Conservation (phyloP, 1,139 yeast species). For the Blastobotrys illinoisensis region DNA sequence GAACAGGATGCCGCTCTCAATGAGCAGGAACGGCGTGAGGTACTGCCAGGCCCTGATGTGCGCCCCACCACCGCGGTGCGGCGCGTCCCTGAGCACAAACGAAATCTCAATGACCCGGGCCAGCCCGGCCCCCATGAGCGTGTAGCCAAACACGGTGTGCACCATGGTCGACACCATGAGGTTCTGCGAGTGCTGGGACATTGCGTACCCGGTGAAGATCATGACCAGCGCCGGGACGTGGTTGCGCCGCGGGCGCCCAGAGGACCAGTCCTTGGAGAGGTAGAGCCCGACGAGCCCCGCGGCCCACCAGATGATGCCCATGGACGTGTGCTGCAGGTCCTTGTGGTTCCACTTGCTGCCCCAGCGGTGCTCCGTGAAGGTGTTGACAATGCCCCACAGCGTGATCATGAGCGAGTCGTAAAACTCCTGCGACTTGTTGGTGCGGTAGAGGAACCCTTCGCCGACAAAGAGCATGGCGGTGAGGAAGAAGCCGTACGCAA, state of each 20-base stretch:
- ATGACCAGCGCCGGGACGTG: slow-evolving; percentile 77
- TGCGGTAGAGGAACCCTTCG: slow-evolving; percentile 34
- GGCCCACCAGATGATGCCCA: slow-evolving; percentile 97
- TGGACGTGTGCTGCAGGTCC: slow-evolving; percentile 80
- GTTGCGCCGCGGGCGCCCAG: slow-evolving; percentile 44
- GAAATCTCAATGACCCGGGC: slow-evolving; percentile 71
- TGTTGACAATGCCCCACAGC: slow-evolving; percentile 86
- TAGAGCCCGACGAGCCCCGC: slow-evolving; percentile 84
- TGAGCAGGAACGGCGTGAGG: slow-evolving; percentile 72
- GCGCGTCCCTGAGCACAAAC: slow-evolving; percentile 52
- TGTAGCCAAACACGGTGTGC: slow-evolving; percentile 78
- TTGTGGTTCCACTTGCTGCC: slow-evolving; percentile 90
- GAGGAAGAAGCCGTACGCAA: slow-evolving; percentile 69
- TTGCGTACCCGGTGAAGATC: slow-evolving; percentile 87
- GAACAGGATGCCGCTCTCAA: slow-evolving; percentile 72
- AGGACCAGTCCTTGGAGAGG: slow-evolving; percentile 52
- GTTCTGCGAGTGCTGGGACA: slow-evolving; percentile 83
- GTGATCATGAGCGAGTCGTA: slow-evolving; percentile 78
- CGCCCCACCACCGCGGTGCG: slow-evolving; percentile 27
- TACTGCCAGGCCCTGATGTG: slow-evolving; percentile 72
- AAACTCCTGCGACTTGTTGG: slow-evolving; percentile 68
- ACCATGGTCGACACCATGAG: slow-evolving; percentile 74
- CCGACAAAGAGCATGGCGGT: slow-evolving; percentile 56
- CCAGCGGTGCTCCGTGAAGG: slow-evolving; percentile 96
- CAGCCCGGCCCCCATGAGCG: slow-evolving; percentile 72